Conservation (phyloP, 345 rosid species). For the Brassica cretica region DNA sequence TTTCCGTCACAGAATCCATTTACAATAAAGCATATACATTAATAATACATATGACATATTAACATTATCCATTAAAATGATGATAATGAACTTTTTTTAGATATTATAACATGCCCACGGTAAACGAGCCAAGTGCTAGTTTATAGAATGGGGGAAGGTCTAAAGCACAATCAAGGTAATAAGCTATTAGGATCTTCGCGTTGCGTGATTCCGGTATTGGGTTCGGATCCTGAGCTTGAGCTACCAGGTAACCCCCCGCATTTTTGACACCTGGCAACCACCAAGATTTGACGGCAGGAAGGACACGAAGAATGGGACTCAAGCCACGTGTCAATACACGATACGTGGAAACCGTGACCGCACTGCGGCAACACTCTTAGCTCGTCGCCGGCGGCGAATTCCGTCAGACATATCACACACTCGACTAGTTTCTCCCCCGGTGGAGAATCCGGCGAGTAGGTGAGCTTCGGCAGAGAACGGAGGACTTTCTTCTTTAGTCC, state of each 20-base stretch:
- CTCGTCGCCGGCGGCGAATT: slow-evolving; percentile 75
- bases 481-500: slow-evolving; percentile 84
- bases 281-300: slow-evolving; percentile 79
- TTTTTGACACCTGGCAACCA: slow-evolving; percentile 63
- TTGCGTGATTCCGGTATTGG: slow-evolving; percentile 38
- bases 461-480: slow-evolving; percentile 64
- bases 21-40: slow-evolving; percentile 17
- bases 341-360: slow-evolving; percentile 82
- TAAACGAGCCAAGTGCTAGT: not conserved
- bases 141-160: not conserved
- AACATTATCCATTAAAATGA: slow-evolving; percentile 33
- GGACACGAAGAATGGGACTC: slow-evolving; percentile 95
- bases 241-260: slow-evolving; percentile 68
- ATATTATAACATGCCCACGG: not conserved
- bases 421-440: slow-evolving; percentile 49
- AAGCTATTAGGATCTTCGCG: slow-evolving; percentile 45
- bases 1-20: slow-evolving; percentile 14
- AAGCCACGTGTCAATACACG: slow-evolving; percentile 91
- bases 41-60: slow-evolving; percentile 21
- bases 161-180: slow-evolving; percentile 43
- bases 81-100: not conserved
- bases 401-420: slow-evolving; percentile 78
- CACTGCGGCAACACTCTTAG: slow-evolving; percentile 86
- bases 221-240: slow-evolving; percentile 46
- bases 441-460: slow-evolving; percentile 55